phyloP scores from a whole-genome alignment of 1,139 yeast species.

The Candida sp. region DNA sequence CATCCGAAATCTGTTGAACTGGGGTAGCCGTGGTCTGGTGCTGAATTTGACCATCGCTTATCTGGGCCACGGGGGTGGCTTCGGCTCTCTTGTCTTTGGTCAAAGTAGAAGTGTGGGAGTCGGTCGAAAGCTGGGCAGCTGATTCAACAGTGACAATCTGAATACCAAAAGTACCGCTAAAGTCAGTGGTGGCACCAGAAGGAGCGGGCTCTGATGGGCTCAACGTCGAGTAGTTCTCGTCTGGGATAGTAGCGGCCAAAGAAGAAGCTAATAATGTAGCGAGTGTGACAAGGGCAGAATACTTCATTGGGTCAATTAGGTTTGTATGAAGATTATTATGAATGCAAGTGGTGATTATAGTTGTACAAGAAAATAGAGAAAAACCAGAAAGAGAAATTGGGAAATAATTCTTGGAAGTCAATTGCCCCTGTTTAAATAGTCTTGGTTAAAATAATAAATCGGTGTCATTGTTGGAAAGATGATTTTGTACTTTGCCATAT shows the following conservation, averaged over 20 bases:
- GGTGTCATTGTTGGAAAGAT: neutral
- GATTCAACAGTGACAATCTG: constrained; percentile 57
- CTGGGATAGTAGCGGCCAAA: constrained; percentile 67
- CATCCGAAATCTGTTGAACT: constrained; percentile 41
- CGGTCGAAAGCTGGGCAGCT: constrained; percentile 18
- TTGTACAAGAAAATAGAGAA: neutral
- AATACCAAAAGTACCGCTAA: constrained; percentile 68
- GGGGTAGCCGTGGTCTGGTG: constrained; percentile 28
- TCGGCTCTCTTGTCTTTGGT: constrained; percentile 37
- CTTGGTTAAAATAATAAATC: neutral
- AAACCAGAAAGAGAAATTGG: neutral
- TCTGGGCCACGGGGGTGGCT: constrained; percentile 38
- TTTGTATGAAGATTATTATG: neutral
- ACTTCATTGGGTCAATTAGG: constrained; percentile 25
- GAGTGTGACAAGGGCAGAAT: constrained; percentile 22
- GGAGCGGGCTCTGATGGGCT: constrained; percentile 61
- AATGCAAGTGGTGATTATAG: neutral
- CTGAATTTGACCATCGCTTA: constrained; percentile 51
- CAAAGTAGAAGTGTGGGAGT: constrained; percentile 23
- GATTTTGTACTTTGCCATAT: neutral
- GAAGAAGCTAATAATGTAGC: constrained; percentile 28
- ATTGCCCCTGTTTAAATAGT: constrained; percentile 3
- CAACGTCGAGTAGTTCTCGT: constrained; percentile 76
- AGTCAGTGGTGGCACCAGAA: constrained; percentile 65
- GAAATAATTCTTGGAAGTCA: neutral